These are phyloP conservation scores for Akebia trifoliata DNA, from an alignment of 164 flowering plant genomes.

Conservation along the genomic window DNA sequence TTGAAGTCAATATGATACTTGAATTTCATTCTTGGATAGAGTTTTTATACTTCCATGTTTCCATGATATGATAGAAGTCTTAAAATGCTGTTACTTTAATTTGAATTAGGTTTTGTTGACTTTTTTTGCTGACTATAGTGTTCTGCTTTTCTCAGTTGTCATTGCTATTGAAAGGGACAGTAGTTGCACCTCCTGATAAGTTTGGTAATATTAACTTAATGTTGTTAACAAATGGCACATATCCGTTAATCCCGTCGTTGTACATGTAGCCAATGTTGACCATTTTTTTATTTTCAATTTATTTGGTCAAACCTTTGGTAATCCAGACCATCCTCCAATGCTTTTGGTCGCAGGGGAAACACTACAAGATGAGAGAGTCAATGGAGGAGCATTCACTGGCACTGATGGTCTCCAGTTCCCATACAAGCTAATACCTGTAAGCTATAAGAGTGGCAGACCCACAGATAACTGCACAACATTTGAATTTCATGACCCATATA, in stretches of 20 bases:
- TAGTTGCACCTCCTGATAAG: constrained; percentile 98
- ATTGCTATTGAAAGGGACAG: constrained; percentile 88
- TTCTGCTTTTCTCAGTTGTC: constrained; percentile 56
- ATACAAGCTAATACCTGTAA: constrained; percentile 90
- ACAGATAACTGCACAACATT: not conserved
- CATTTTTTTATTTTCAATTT: not conserved
- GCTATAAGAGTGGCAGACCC: constrained; percentile 9
- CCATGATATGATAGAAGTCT: no score
- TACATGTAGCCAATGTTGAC: not conserved
- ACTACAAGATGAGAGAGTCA: constrained; percentile 84
- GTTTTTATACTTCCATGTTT: not conserved
- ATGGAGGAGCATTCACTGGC: constrained; percentile 81
- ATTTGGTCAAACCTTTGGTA: not conserved
- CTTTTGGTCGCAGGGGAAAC: constrained; percentile 63
- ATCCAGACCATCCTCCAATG: not conserved
- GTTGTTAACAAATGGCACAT: constrained; percentile 3
- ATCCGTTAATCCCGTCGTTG: not conserved
- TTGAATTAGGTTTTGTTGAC: constrained; percentile 9
- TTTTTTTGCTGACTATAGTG: constrained; percentile 15
- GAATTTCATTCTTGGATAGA: not conserved
- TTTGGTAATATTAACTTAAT: constrained; percentile 56
- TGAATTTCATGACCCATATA: not conserved
- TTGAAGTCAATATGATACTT: not conserved
- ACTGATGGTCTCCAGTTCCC: constrained; percentile 86
- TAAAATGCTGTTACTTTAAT: no score